Evolutionary conservation across 2,329 filamentous ascomycete species (phyloP), one percentile per base, ranked within the genome.

Genomic region (Aureobasidium sp.): DNA sequence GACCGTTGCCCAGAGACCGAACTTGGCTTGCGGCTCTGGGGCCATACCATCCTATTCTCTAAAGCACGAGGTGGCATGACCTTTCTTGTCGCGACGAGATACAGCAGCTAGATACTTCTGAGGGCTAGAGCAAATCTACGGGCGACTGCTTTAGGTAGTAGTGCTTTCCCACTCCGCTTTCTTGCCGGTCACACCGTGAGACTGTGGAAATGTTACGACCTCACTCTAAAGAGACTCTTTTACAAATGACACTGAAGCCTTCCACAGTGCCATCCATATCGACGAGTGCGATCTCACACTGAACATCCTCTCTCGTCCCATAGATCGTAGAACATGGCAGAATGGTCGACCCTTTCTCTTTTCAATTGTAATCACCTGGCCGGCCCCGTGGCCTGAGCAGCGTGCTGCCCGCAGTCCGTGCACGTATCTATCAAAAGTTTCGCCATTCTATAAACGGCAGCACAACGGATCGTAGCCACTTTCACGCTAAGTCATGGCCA

Each of bases 21-120:
- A 41, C 53, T 57, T 57, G 53, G 41, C 53, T 48, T 57, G 53
- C 53, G 53, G 53, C 53, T 57, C 53, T 57, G 10, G 10, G 26
- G 23, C 51, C 34, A 55, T 55, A 55, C 37, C 37, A 32, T 55
- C 13, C 39, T 46, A 34, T 46, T 42, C 17, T 32, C 27, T 4
- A 13, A 44, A 44, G 39, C 20, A 36, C 39, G 17, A 15, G 39
- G 53, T 57, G 53, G 53, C 27, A 57, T 57, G 53, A 57, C 27
- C 53, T 5, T 12, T 46, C 39, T 23, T 8, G 42, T 20, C 6
- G 13, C 4, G 17, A 12, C 5, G 2, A 15, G 6, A 10, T 27
- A 46, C 39, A 17, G 27, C 53, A 46, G 39, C 27, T 23, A 46
- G 53, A 46, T 17, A 8, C n/a, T 23, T 27, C n/a, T 46, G 27